Base-by-base conservation (phyloP, 2,329 filamentous ascomycete species). In the Lachnellula cervina region DNA sequence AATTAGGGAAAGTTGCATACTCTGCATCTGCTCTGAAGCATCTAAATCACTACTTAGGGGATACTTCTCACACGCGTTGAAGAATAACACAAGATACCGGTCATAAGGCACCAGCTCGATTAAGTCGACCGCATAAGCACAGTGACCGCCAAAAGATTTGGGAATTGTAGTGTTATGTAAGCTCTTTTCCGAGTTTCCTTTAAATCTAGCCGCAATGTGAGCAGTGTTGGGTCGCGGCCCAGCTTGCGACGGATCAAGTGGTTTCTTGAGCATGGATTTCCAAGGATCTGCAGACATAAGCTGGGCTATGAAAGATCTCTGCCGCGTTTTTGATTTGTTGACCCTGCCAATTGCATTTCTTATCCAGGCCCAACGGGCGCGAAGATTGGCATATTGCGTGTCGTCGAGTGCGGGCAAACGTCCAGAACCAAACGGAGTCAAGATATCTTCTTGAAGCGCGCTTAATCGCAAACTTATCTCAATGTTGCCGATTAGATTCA, bases 201-300 rank as follows among this genome's bases (percentile, higher is more conserved):
- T 5, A 25, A 56, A 49, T 14, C 40, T 13, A 21, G 44, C 34
- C 19, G 42, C 45, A 14, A 60, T 57, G 23, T 60, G 58, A 21
- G 37, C 25, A 37, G 48, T 51, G 43, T 55, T 60, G 16, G 19
- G 32, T n/a, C 57, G 28, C 2, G 52, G 49, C 19, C 23, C 32
- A 23, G 34, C 49, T 45, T 60, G 58, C 6, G 44, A 55, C 23
- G 55, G 55, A 46, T 60, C 58, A 11, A 55, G 49, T 9, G 52
- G 50, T n/a, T 55, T 60, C 43, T 60, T 60, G 52, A 60, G 32
- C 51, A 52, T 47, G 11, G 49, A 4, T 28, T 46, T 59, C 5
- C 52, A 52, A 13, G 58, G 55, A 40, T 52, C 47, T 7, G 34
- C 43, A 13, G 43, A 28, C 16, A 60, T 40, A 8, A 60, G 34